Conservation (phyloP, 2,329 filamentous ascomycete genomes). For the Fusarium dimerum region DNA sequence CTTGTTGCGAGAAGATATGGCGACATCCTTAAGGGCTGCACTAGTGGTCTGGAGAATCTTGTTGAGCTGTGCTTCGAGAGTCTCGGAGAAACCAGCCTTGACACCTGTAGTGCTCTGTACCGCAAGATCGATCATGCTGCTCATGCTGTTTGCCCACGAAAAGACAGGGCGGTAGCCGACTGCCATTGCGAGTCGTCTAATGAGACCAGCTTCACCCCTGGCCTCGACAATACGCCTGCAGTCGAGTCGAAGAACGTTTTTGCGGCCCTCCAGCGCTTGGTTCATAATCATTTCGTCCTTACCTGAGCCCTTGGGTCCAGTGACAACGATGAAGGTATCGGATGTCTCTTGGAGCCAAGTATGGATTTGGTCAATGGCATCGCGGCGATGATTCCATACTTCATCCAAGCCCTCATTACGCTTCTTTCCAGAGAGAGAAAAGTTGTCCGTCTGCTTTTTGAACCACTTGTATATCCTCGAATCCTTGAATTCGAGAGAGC, state of each 20-base stretch:
- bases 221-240: slow-evolving; percentile 94
- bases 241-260: slow-evolving; percentile 82
- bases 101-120: slow-evolving; percentile 92
- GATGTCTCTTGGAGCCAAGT: slow-evolving; percentile 86
- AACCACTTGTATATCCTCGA: slow-evolving; percentile 80
- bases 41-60: slow-evolving; percentile 89
- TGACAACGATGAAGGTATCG: slow-evolving; percentile 91
- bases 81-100: slow-evolving; percentile 93
- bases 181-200: slow-evolving; percentile 75
- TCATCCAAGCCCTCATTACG: slow-evolving; percentile 70
- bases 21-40: slow-evolving; percentile 75
- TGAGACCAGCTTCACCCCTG: slow-evolving; percentile 82
- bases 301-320: slow-evolving; percentile 87
- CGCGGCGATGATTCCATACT: slow-evolving; percentile 85
- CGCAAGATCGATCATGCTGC: slow-evolving; percentile 87
- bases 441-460: slow-evolving; percentile 59
- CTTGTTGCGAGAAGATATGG: slow-evolving; percentile 68
- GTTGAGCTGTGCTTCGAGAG: slow-evolving; percentile 80
- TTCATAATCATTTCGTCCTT: slow-evolving; percentile 87
- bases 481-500: slow-evolving; percentile 72
- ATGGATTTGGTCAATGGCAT: slow-evolving; percentile 78
- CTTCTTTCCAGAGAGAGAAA: slow-evolving; percentile 60
- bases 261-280: slow-evolving; percentile 74
- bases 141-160: slow-evolving; percentile 94
- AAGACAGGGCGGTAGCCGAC: slow-evolving; percentile 94